These are phyloP conservation scores for Cystofilobasidium bisporidii DNA, from an alignment of 768 basidiomycete species.

Conservation along the genomic window DNA sequence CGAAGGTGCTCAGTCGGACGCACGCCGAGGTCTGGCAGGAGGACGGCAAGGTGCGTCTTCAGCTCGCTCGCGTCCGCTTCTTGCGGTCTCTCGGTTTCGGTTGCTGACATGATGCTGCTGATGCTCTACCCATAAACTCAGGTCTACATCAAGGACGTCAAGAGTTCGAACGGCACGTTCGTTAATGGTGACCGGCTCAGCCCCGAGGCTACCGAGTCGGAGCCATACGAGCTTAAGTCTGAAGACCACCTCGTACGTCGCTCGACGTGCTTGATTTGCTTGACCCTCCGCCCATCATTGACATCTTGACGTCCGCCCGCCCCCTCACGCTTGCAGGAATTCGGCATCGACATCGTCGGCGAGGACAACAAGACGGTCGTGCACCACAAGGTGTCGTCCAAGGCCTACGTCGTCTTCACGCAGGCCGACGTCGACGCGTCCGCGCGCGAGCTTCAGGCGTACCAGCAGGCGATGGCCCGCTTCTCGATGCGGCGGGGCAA, in stretches of 20 bases:
- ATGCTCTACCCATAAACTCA: conserved; percentile 36
- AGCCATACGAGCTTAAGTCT: conserved; percentile 84
- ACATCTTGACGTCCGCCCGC: no score
- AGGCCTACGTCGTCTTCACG: conserved; percentile 75
- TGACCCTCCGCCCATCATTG: no score
- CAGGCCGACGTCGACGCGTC: conserved; percentile 59
- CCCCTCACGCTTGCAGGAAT: conserved; percentile 58
- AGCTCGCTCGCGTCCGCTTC: background rate
- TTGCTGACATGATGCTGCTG: background rate
- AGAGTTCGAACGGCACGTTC: conserved; percentile 95
- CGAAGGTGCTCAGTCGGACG: conserved; percentile 82
- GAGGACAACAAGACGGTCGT: conserved; percentile 97
- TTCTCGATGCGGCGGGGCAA: conserved; percentile 22
- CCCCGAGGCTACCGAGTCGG: conserved; percentile 77
- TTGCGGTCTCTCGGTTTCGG: background rate
- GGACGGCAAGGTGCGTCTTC: conserved; percentile 57
- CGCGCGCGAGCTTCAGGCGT: conserved; percentile 23
- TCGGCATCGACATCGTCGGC: conserved; percentile 96
- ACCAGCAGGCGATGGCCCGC: conserved; percentile 19
- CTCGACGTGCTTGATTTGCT: no score
- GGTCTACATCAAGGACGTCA: conserved; percentile 98
- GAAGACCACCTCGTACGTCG: conserved; percentile 89
- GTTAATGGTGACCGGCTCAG: conserved; percentile 91
- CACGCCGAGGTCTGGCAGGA: conserved; percentile 99
- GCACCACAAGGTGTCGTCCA: conserved; percentile 96